A percentile compares a stretch with the other conserved stretches of the same genome.
Conservation (phyloP, 164 flowering plant genomes). For the Macadamia integrifolia region DNA sequence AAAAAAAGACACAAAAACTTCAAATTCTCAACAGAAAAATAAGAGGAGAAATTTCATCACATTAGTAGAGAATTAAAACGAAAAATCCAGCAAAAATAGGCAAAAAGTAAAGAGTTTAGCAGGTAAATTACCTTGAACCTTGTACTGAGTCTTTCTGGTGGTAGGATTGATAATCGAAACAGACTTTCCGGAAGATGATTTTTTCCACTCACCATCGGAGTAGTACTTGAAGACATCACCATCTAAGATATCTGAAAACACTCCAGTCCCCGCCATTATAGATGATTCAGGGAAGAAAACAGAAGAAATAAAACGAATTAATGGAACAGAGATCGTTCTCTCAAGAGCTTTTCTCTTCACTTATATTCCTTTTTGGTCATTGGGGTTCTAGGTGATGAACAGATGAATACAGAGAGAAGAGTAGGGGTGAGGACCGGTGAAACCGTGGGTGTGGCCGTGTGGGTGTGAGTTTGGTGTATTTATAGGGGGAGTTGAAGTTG, state of each 20-base stretch:
- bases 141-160: constrained; percentile 80
- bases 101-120: too few relatives aligned
- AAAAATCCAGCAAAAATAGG: too few relatives aligned
- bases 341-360: too few relatives aligned
- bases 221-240: constrained; percentile 90
- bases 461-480: not conserved
- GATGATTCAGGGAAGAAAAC: not conserved
- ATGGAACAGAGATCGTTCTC: not conserved
- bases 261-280: constrained; percentile 67
- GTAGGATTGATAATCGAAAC: constrained; percentile 91
- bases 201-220: constrained; percentile 87
- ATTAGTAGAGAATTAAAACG: too few relatives aligned
- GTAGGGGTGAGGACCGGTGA: not conserved
- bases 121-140: constrained; percentile 72
- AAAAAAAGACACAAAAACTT: not conserved
- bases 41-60: not conserved
- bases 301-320: not conserved
- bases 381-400: too few relatives aligned
- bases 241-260: constrained; percentile 75
- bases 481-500: too few relatives aligned
- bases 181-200: constrained; percentile 72
- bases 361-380: too few relatives aligned
- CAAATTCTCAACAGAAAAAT: too few relatives aligned
- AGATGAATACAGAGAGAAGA: not conserved
- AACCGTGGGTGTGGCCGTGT: not conserved